A percentile compares a stretch with the other conserved stretches of the same genome.
Evolutionary conservation across 805 yeast species (phyloP).

Genomic region (Yarrowia sp.): DNA sequence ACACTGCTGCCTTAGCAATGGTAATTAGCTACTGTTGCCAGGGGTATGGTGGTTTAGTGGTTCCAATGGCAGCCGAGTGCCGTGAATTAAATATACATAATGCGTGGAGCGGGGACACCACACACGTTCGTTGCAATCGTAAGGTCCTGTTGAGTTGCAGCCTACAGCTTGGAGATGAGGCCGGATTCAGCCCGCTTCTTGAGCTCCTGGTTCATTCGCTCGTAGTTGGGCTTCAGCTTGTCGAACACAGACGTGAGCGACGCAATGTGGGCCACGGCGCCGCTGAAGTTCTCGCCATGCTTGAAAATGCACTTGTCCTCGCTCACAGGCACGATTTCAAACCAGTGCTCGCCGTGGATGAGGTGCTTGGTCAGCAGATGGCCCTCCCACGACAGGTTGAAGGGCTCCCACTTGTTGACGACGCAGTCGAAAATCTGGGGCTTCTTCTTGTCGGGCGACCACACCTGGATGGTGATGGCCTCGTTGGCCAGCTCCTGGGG

Average conservation of each 20-base stretch:
- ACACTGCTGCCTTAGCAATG: slow-evolving; percentile 24
- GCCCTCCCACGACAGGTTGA: slow-evolving; percentile 32
- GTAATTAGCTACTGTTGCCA: neutral
- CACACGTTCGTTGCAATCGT: neutral
- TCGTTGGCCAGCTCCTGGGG: slow-evolving; percentile 26
- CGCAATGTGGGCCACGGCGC: slow-evolving; percentile 11
- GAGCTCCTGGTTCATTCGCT: slow-evolving; percentile 32
- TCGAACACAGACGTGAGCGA: slow-evolving; percentile 1
- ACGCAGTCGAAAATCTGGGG: slow-evolving; percentile 18
- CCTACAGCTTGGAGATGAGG: slow-evolving; percentile 11
- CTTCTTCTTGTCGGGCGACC: neutral
- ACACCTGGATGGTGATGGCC: slow-evolving; percentile 18
- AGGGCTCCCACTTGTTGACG: slow-evolving; percentile 5
- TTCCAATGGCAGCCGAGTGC: neutral
- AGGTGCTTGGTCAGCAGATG: slow-evolving; percentile 13
- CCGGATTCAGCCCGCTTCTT: slow-evolving; percentile 20
- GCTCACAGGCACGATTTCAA: slow-evolving; percentile 32
- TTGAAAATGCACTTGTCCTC: slow-evolving; percentile 25
- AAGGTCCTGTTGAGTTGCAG: too few species aligned
- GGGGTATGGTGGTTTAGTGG: neutral
- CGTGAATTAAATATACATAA: slow-evolving; percentile 5
- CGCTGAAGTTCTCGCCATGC: slow-evolving; percentile 34
- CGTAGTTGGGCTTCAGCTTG: slow-evolving; percentile 20
- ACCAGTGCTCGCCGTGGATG: slow-evolving; percentile 35
- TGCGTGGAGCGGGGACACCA: neutral